Base-by-base conservation (phyloP, 345 rosid genomes). In the Stellera chamaejasme region DNA sequence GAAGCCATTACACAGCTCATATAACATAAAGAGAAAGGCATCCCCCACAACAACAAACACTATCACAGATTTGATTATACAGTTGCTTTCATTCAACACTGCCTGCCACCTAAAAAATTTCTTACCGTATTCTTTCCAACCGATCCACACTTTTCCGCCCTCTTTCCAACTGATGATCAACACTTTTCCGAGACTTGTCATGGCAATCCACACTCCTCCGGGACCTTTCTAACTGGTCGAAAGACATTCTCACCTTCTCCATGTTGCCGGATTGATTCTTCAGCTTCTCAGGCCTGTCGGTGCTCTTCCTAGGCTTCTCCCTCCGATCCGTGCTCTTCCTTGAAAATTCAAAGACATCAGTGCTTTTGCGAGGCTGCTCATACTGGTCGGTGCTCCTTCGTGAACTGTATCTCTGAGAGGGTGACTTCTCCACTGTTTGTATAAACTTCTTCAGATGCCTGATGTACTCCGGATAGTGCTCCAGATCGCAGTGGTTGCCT, bases 361-460 rank as follows among this genome's bases (percentile, higher is more conserved):
- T 82, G 48, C 79, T 75, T 70, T 72, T 74, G 41, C 87, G 77
- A 39, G 88, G 58, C 63, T 65, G 88, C 64, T 81, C 91, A 2
- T 75, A 64, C 43, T 73, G 80, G 49, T 79, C 81, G 27, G 80
- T 69, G 69, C 87, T 79, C 70, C 83, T 66, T 78, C 91, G 74
- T 14, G 88, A 66, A 52, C 78, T 52, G 77, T 76, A 76, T 67
- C 93, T 79, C 54, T 78, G 84, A 2, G 86, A 84, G 13, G 91
- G 73, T 54, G 88, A 77, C 71, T 79, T 93, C 78, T 89, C 94
- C 2, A 93, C 86, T 2, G 99, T 79, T n/a, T 79, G 63, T 51
- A 89, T 71, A 53, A 93, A 93, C 74, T 89, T 93, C 87, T 87
- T 87, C 13, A 93, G 91, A 76, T 93, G 99, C 71, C 83, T 82